Conservation (phyloP, 75 land plant species). For the Selaginella moellendorffii region DNA sequence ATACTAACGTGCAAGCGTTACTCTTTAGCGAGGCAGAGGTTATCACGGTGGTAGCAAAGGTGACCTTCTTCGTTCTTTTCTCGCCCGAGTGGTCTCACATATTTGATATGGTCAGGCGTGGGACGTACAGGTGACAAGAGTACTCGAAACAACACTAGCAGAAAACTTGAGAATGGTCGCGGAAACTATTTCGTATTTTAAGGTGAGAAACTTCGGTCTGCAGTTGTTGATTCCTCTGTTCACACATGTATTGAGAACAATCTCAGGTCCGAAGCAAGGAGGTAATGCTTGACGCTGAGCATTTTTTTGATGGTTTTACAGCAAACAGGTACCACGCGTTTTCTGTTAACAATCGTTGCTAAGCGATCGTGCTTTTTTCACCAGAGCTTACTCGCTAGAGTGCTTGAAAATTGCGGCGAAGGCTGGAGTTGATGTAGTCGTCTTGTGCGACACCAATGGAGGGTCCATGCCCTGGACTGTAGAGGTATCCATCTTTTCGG, state of each 20-base stretch:
- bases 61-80: background rate
- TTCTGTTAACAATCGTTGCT: background rate
- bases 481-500: constrained; percentile 6
- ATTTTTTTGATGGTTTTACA: constrained; percentile 15
- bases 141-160: constrained; percentile 14
- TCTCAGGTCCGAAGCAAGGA: constrained; percentile 10
- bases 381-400: constrained; percentile 13
- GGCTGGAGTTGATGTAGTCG: constrained; percentile 19
- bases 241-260: background rate
- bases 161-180: constrained; percentile 15
- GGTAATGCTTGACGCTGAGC: constrained; percentile 18
- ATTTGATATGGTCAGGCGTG: constrained; percentile 11
- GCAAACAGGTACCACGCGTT: constrained; percentile 9
- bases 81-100: background rate
- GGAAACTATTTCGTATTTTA: constrained; percentile 12
- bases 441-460: constrained; percentile 20
- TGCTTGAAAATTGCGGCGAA: constrained; percentile 14
- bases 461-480: constrained; percentile 20
- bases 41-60: constrained; percentile 16
- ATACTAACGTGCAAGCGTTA: constrained; percentile 11
- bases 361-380: background rate
- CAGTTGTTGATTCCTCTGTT: background rate
- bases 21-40: constrained; percentile 15
- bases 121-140: constrained; percentile 13
- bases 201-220: background rate